phyloP scores from a whole-genome alignment of 2,329 filamentous ascomycete genomes.

The Ustilaginoidea virens region DNA sequence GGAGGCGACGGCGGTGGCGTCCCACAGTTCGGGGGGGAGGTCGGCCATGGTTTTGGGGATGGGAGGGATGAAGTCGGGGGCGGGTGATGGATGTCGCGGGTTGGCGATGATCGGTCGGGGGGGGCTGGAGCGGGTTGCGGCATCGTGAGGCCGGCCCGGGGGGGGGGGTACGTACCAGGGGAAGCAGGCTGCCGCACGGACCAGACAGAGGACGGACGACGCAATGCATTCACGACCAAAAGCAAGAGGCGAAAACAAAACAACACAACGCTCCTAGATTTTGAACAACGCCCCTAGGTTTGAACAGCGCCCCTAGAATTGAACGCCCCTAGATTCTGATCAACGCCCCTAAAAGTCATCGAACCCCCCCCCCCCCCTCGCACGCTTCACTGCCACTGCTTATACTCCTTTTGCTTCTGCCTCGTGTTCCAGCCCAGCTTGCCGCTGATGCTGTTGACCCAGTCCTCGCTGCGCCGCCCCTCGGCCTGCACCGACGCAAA shows the following conservation, averaged over 20 bases:
- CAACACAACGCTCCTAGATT: no score
- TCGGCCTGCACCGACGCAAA: slow-evolving; percentile 63
- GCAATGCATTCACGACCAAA: no score
- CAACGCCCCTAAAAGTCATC: background rate
- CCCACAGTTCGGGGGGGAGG: slow-evolving; percentile 41
- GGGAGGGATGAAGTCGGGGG: background rate
- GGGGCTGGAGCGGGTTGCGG: no score
- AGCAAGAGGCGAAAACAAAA: no score
- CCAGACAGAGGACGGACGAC: no score
- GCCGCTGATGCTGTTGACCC: slow-evolving; percentile 66
- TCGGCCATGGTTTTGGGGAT: background rate
- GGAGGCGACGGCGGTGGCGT: slow-evolving; percentile 43
- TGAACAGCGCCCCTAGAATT: no score
- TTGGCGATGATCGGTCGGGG: background rate
- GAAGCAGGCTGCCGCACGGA: no score
- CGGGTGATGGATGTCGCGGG: background rate
- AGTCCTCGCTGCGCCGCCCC: slow-evolving; percentile 57
- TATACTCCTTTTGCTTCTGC: slow-evolving; percentile 55
- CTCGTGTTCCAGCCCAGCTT: slow-evolving; percentile 73
- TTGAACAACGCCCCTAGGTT: no score
- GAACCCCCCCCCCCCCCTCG: background rate
- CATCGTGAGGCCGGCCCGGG: no score
- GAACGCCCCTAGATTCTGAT: no score
- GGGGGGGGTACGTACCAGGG: no score
- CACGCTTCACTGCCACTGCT: slow-evolving; percentile 21